Evolutionary conservation across 176 grass and related monocot species (phyloP).

Genomic region (Zea luxurians): DNA sequence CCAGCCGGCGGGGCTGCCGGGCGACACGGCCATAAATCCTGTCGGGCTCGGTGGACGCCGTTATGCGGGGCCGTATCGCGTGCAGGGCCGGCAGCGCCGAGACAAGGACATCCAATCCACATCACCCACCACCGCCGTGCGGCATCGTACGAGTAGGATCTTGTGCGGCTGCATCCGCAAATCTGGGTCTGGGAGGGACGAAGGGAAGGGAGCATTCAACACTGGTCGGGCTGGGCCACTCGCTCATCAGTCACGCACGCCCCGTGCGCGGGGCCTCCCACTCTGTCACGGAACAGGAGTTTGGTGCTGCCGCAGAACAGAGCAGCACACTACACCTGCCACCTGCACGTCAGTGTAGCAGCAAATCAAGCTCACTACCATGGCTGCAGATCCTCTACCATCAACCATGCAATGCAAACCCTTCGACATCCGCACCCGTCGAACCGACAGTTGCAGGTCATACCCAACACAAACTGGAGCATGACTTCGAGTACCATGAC

Average conservation of each 20-base stretch:
- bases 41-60: background rate
- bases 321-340: background rate
- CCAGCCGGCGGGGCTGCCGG: background rate
- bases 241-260: background rate
- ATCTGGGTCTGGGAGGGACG: background rate
- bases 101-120: background rate
- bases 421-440: background rate
- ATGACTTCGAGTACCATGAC: slow-evolving; percentile 8
- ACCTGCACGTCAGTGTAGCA: background rate
- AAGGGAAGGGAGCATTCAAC: background rate
- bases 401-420: background rate
- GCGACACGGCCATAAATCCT: slow-evolving; percentile 31
- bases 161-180: slow-evolving; percentile 10
- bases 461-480: background rate
- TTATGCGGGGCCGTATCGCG: background rate
- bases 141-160: background rate
- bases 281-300: slow-evolving; percentile 15
- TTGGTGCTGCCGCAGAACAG: background rate
- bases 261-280: background rate
- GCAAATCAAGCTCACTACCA: background rate
- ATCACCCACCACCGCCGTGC: background rate
- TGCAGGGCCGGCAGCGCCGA: background rate
- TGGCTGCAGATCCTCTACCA: background rate
- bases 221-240: background rate
- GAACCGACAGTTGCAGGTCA: background rate